Conservation (phyloP, 805 yeast species). For the Lipomyces yamanashiensis region DNA sequence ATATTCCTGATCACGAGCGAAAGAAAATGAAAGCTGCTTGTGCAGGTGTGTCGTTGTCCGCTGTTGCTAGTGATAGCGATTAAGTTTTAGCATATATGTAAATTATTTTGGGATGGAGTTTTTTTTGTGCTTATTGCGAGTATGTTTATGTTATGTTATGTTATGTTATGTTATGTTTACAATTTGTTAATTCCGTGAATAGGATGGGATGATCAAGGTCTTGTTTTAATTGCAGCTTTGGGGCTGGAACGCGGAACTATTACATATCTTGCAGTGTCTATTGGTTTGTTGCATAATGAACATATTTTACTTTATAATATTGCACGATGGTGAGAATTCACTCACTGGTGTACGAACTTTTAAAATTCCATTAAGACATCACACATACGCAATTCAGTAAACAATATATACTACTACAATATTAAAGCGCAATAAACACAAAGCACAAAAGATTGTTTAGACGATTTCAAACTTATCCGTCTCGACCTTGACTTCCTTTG, state of each 20-base stretch:
- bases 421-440: background rate
- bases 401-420: constrained; percentile 2
- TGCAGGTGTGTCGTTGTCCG: background rate
- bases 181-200: too few species aligned
- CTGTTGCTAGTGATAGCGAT: constrained; percentile 4
- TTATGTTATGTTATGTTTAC: too few species aligned
- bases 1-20: constrained; percentile 8
- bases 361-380: constrained; percentile 2
- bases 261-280: background rate
- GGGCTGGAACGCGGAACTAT: background rate
- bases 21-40: constrained; percentile 5
- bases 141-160: background rate
- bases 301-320: too few species aligned
- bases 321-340: too few species aligned
- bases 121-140: background rate
- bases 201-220: too few species aligned
- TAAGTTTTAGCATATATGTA: background rate
- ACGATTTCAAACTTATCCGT: constrained; percentile 47
- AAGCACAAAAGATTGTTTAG: constrained; percentile 1
- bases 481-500: constrained; percentile 51
- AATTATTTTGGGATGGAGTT: background rate
- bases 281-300: too few species aligned
- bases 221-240: too few species aligned
- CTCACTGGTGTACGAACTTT: background rate
- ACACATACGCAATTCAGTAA: background rate